Percentiles rank a stretch among this genome's conserved stretches.
Conservation (phyloP, 441 rosid genomes). For the Gossypium schwendimanii region DNA sequence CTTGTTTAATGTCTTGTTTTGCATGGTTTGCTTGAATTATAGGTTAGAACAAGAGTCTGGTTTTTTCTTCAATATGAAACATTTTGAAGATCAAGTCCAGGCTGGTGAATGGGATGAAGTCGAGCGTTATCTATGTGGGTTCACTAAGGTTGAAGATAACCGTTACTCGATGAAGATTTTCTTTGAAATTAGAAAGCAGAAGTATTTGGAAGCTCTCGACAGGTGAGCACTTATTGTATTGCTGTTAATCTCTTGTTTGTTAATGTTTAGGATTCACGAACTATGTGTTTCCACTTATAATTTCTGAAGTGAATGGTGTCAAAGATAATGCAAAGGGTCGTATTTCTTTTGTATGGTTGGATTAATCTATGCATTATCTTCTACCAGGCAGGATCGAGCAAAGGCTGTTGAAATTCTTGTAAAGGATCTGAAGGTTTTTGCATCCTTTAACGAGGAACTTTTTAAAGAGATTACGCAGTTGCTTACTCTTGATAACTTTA, state of each 20-base stretch:
- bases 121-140: slow-evolving; percentile 34
- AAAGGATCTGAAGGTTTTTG: slow-evolving; percentile 55
- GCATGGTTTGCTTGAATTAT: background rate
- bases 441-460: slow-evolving; percentile 53
- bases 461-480: slow-evolving; percentile 63
- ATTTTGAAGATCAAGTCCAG: slow-evolving; percentile 36
- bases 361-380: background rate
- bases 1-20: background rate
- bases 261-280: background rate
- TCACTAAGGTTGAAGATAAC: slow-evolving; percentile 41
- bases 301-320: background rate
- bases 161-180: slow-evolving; percentile 40
- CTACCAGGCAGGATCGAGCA: slow-evolving; percentile 51
- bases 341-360: background rate
- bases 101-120: slow-evolving; percentile 44
- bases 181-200: slow-evolving; percentile 43
- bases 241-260: background rate
- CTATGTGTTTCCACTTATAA: background rate
- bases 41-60: slow-evolving; percentile 44
- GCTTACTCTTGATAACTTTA: slow-evolving; percentile 41
- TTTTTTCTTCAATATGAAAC: slow-evolving; percentile 38
- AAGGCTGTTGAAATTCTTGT: slow-evolving; percentile 64
- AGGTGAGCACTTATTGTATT: slow-evolving; percentile 14
- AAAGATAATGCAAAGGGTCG: background rate
- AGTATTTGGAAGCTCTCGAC: slow-evolving; percentile 41